These are phyloP conservation scores for Euphorbia celastroides DNA, from an alignment of 441 rosid genomes.

Conservation along the genomic window DNA sequence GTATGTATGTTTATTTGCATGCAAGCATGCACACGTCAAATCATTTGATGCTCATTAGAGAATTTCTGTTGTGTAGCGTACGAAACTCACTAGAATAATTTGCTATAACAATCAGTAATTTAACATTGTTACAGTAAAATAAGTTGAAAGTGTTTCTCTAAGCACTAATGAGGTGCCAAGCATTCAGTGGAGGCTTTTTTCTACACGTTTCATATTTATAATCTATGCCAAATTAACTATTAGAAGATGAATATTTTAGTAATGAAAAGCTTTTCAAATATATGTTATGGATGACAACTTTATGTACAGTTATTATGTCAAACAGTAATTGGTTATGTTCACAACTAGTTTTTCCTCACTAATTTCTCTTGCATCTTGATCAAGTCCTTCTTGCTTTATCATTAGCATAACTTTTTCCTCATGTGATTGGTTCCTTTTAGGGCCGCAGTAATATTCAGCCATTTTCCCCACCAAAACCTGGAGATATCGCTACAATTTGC, in stretches of 20 bases:
- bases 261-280: too few species aligned
- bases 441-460: constrained; percentile 75
- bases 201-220: background rate
- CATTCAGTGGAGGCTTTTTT: background rate
- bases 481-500: constrained; percentile 89
- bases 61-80: background rate
- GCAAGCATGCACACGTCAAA: background rate
- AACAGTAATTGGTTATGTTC: background rate
- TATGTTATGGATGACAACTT: too few species aligned
- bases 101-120: background rate
- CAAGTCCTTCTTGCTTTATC: constrained; percentile 2
- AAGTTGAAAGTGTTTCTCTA: background rate
- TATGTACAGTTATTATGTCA: background rate
- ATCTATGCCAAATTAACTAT: background rate
- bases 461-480: constrained; percentile 75
- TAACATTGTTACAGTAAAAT: background rate
- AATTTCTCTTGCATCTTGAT: background rate
- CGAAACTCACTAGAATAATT: background rate
- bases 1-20: too few species aligned
- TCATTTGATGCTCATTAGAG: background rate
- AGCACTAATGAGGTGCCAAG: background rate
- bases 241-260: too few species aligned
- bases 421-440: constrained; percentile 43
- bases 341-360: background rate
- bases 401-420: constrained; percentile 4